Evolutionary conservation across 495 filamentous ascomycete species (phyloP).

Genomic region (Viridothelium virens): DNA sequence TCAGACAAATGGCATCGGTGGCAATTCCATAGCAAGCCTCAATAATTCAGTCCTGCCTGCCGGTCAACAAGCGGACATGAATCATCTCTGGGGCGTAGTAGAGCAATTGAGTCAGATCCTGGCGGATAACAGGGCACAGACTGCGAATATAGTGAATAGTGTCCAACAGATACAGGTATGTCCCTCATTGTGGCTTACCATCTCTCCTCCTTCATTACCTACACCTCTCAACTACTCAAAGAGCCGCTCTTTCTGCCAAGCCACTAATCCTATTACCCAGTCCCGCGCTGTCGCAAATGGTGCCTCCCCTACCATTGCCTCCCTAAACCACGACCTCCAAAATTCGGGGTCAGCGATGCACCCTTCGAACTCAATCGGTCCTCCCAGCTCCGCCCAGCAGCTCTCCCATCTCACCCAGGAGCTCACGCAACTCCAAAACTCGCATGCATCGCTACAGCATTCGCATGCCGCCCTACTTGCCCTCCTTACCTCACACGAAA

Average conservation of each 20-base stretch:
- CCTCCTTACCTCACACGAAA: slow-evolving; percentile 51
- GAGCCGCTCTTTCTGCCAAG: neutral
- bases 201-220: neutral
- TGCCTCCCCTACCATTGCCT: slow-evolving; percentile 19
- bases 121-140: slow-evolving; percentile 67
- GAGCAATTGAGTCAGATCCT: slow-evolving; percentile 69
- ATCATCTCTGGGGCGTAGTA: slow-evolving; percentile 76
- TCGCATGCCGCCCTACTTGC: slow-evolving; percentile 47
- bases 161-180: slow-evolving; percentile 53
- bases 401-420: slow-evolving; percentile 34
- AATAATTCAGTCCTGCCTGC: slow-evolving; percentile 33
- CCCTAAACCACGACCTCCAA: slow-evolving; percentile 6
- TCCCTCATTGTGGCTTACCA: neutral
- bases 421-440: slow-evolving; percentile 45
- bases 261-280: neutral
- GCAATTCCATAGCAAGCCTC: neutral
- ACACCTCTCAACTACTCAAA: neutral
- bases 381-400: neutral
- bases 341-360: slow-evolving; percentile 19
- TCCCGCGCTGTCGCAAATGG: slow-evolving; percentile 26
- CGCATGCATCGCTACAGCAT: slow-evolving; percentile 43
- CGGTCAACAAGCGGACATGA: slow-evolving; percentile 80
- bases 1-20: slow-evolving; percentile 2
- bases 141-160: slow-evolving; percentile 64
- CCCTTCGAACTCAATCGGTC: slow-evolving; percentile 4